phyloP scores from a whole-genome alignment of 2,329 filamentous ascomycete genomes.

The Gaeumannomyces tritici region DNA sequence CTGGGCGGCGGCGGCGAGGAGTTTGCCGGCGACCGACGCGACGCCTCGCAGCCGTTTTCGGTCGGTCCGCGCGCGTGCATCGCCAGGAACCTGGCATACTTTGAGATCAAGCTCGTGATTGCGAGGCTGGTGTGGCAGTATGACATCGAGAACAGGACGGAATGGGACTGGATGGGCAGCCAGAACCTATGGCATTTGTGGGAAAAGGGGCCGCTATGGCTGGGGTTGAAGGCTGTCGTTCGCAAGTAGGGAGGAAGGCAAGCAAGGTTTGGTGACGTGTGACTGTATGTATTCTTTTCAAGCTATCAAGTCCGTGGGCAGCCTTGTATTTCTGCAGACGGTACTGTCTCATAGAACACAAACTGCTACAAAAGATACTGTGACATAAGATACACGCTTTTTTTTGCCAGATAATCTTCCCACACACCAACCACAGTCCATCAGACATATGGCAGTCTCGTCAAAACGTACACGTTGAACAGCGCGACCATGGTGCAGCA shows the following conservation, averaged over 20 bases:
- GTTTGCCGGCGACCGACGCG: not conserved
- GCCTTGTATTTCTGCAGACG: no score
- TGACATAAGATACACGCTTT: no score
- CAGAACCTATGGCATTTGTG: constrained; percentile 3
- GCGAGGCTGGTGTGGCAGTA: constrained; percentile 1
- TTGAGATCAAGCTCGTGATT: not conserved
- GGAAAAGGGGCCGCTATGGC: constrained; percentile 2
- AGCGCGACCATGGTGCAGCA: not conserved
- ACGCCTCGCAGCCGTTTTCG: not conserved
- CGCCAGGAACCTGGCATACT: constrained; percentile 1
- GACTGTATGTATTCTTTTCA: not conserved
- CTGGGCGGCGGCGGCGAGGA: not conserved
- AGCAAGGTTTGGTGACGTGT: not conserved
- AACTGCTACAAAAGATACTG: no score
- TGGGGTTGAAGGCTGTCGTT: not conserved
- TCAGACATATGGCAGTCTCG: not conserved
- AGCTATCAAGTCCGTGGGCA: no score
- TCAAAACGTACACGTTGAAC: constrained; percentile 1
- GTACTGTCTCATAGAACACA: no score
- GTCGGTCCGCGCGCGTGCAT: constrained; percentile 1
- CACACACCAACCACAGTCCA: no score
- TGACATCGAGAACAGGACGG: not conserved
- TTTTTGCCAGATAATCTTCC: no score
- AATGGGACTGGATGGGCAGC: constrained; percentile 1
- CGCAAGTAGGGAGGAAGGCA: not conserved